Evolutionary conservation across 2,329 filamentous ascomycete species (phyloP).

Genomic region (Chaetomium strumarium): DNA sequence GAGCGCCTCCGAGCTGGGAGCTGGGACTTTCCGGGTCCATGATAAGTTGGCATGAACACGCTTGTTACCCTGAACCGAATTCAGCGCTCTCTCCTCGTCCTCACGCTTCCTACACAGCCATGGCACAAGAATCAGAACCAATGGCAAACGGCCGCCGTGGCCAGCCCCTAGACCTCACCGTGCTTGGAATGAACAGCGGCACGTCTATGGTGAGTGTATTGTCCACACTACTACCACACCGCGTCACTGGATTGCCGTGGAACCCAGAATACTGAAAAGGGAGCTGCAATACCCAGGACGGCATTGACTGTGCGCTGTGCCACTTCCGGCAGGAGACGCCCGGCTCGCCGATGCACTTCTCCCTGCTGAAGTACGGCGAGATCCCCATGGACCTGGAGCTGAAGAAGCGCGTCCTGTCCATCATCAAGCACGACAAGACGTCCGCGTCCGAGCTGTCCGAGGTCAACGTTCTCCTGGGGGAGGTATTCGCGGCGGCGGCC

Average conservation of each 20-base stretch:
- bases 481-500: slow-evolving; percentile 49
- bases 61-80: neutral
- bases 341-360: slow-evolving; percentile 47
- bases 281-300: no score
- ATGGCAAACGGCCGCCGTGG: slow-evolving; percentile 12
- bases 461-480: slow-evolving; percentile 52
- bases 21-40: no score
- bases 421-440: slow-evolving; percentile 49
- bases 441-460: slow-evolving; percentile 49
- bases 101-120: no score
- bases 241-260: no score
- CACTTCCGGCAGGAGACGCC: slow-evolving; percentile 49
- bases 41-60: neutral
- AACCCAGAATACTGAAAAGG: no score
- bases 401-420: slow-evolving; percentile 51
- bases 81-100: no score
- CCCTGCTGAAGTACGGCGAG: slow-evolving; percentile 52
- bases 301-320: slow-evolving; percentile 50
- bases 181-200: slow-evolving; percentile 50
- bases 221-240: no score
- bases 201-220: slow-evolving; percentile 44
- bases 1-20: no score
- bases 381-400: slow-evolving; percentile 47
- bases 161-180: slow-evolving; percentile 41
- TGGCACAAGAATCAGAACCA: neutral